Percentiles rank a stretch among this genome's conserved stretches.
phyloP scores from a whole-genome alignment of 768 basidiomycete genomes.

The Agrocybe praecox region DNA sequence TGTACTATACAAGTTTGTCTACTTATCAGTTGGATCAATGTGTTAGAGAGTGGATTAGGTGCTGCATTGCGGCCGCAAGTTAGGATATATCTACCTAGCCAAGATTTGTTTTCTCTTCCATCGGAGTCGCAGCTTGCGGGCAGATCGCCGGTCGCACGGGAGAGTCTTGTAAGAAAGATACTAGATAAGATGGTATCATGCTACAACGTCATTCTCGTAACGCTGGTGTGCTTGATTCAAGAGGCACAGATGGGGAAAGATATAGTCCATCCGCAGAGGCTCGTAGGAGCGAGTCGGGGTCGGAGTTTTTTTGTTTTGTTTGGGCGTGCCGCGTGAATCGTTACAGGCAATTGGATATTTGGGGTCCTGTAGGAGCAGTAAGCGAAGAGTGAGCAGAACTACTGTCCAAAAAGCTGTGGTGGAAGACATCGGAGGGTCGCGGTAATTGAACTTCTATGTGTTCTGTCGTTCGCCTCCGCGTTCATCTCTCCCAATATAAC shows the following conservation, averaged over 20 bases:
- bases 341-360: neutral
- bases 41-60: no score
- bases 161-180: neutral
- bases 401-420: neutral
- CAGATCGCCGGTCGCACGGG: no score
- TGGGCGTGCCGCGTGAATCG: no score
- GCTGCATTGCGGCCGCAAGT: no score
- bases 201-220: neutral
- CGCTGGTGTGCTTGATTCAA: neutral
- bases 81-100: no score
- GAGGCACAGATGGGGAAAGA: neutral
- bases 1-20: no score
- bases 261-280: neutral
- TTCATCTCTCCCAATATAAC: neutral
- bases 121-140: no score
- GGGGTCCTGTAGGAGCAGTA: neutral
- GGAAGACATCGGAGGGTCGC: neutral
- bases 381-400: no score
- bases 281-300: neutral
- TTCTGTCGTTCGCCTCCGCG: neutral
- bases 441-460: neutral
- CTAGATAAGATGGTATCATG: neutral
- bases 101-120: no score
- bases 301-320: neutral
- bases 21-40: no score